These are phyloP conservation scores for Phyllosticta capitalensis DNA, from an alignment of 2,329 filamentous ascomycete genomes.

Conservation along the genomic window DNA sequence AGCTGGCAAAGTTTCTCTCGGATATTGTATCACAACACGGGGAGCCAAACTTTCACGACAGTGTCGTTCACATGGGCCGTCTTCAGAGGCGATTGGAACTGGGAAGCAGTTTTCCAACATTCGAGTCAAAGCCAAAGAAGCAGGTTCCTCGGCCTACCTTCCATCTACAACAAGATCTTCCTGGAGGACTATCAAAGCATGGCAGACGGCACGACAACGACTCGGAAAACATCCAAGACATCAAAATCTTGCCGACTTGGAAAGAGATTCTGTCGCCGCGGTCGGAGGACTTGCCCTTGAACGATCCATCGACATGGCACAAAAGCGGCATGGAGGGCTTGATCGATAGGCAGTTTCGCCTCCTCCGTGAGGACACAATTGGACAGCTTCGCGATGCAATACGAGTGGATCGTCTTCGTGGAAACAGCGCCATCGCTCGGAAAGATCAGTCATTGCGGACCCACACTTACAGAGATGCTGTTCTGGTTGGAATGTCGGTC, in stretches of 20 bases:
- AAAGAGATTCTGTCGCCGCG: slow-evolving; percentile 28
- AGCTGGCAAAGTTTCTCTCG: neutral
- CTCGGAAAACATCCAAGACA: slow-evolving; percentile 20
- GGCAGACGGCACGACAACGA: slow-evolving; percentile 24
- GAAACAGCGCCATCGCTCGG: slow-evolving; percentile 10
- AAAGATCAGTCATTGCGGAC: slow-evolving; percentile 15
- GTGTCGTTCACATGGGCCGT: neutral
- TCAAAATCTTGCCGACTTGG: slow-evolving; percentile 24
- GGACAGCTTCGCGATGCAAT: slow-evolving; percentile 41
- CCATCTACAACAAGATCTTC: slow-evolving; percentile 12
- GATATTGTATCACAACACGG: neutral
- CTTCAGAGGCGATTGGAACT: slow-evolving; percentile 8
- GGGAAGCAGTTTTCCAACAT: neutral
- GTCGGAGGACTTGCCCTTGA: slow-evolving; percentile 27
- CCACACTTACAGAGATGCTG: slow-evolving; percentile 16
- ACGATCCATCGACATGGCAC: neutral
- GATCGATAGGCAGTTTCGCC: slow-evolving; percentile 46
- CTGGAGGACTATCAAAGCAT: slow-evolving; percentile 16
- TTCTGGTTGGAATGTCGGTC: slow-evolving; percentile 16
- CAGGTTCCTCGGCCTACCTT: neutral
- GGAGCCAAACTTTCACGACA: neutral
- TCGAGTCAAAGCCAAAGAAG: neutral
- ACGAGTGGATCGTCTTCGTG: neutral
- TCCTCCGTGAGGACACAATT: slow-evolving; percentile 46
- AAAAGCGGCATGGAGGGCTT: slow-evolving; percentile 26